A percentile compares a stretch with the other conserved stretches of the same genome.
phyloP scores from a whole-genome alignment of 495 filamentous ascomycete species.

The Daldinia decipiens region DNA sequence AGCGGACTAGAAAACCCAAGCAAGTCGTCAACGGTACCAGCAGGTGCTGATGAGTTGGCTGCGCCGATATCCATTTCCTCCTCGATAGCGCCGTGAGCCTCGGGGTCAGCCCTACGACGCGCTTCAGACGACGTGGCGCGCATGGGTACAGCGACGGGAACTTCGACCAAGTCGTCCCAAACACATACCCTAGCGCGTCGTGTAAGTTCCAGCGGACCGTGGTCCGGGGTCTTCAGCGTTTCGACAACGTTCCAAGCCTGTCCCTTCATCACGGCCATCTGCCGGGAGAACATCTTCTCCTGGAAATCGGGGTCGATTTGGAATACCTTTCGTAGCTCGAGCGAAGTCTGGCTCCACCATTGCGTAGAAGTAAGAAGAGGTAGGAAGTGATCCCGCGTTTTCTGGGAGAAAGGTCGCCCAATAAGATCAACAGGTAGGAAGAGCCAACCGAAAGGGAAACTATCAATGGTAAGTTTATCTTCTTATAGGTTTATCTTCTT shows the following conservation, averaged over 20 bases:
- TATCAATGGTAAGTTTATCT: slow-evolving; percentile 49
- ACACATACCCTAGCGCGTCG: slow-evolving; percentile 90
- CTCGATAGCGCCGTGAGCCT: slow-evolving; percentile 54
- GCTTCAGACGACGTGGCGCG: slow-evolving; percentile 81
- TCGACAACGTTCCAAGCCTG: slow-evolving; percentile 99
- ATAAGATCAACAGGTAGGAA: slow-evolving; percentile 97
- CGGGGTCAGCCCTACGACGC: slow-evolving; percentile 65
- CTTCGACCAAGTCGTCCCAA: slow-evolving; percentile 97
- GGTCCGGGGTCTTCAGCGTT: slow-evolving; percentile 89
- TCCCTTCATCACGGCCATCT: slow-evolving; percentile 98
- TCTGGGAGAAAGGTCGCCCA: slow-evolving; percentile 93
- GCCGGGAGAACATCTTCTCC: slow-evolving; percentile 95
- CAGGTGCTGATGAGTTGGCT: slow-evolving; percentile 65
- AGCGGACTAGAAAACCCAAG: slow-evolving; percentile 71
- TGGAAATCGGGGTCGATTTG: slow-evolving; percentile 94
- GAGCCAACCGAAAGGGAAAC: slow-evolving; percentile 98
- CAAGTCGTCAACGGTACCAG: slow-evolving; percentile 65
- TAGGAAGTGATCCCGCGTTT: slow-evolving; percentile 91
- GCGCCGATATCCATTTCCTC: slow-evolving; percentile 95
- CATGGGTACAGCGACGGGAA: slow-evolving; percentile 92
- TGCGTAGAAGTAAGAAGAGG: slow-evolving; percentile 90
- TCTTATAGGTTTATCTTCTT: slow-evolving; percentile 30
- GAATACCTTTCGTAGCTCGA: slow-evolving; percentile 83
- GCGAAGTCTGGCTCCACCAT: slow-evolving; percentile 97
- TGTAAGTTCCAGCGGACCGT: slow-evolving; percentile 93